Evolutionary conservation across 2,329 filamentous ascomycete species (phyloP).

Genomic region (Alternaria panax): DNA sequence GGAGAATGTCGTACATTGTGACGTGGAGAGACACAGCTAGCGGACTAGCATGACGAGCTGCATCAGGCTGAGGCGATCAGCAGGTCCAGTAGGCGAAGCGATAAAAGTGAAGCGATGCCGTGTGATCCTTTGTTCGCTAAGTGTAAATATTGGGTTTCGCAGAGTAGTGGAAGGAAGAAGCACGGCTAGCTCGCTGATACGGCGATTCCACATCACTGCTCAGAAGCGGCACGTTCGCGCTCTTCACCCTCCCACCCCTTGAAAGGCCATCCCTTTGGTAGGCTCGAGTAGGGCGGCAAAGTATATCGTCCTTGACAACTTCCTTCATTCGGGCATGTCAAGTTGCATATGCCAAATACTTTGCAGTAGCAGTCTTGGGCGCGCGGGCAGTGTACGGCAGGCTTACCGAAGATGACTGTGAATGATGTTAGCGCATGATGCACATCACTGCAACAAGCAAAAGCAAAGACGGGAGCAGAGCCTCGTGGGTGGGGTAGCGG

Average conservation of each 20-base stretch:
- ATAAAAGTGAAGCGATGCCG: too few relatives aligned
- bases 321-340: conserved; percentile 52
- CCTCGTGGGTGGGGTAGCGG: background rate
- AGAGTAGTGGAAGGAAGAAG: background rate
- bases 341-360: conserved; percentile 67
- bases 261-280: conserved; percentile 69
- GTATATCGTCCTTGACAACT: conserved; percentile 66
- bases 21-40: too few relatives aligned
- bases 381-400: conserved; percentile 65
- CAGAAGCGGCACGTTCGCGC: conserved; percentile 30
- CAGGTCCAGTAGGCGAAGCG: too few relatives aligned
- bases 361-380: conserved; percentile 72
- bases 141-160: too few relatives aligned
- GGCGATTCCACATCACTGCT: conserved; percentile 34
- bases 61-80: too few relatives aligned
- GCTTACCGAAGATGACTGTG: conserved; percentile 49
- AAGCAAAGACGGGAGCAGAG: conserved; percentile 1
- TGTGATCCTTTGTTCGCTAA: too few relatives aligned
- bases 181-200: background rate
- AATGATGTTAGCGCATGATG: conserved; percentile 23
- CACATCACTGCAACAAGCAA: background rate
- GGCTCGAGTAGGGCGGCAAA: conserved; percentile 63
- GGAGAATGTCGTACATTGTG: too few relatives aligned
- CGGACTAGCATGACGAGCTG: too few relatives aligned
- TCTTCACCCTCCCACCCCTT: conserved; percentile 60